Evolutionary conservation across 1,139 yeast species (phyloP), one percentile per base, ranked within the genome.

Genomic region (Hyphopichia buzzinii): DNA sequence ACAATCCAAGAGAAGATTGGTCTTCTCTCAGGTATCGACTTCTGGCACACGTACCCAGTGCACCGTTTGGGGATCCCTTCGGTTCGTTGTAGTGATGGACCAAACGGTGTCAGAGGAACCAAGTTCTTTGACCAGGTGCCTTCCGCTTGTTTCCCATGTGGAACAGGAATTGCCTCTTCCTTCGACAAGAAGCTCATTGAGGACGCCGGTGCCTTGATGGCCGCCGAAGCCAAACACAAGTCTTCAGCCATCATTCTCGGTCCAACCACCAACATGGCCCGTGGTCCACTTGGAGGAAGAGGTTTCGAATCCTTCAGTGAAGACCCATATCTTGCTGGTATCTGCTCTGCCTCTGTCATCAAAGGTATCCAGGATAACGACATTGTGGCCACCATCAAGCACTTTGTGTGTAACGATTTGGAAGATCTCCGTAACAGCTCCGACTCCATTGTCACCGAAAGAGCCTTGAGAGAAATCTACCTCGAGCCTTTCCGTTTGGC

Each of bases 241-340:
- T 71, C 72, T 49, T 65, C 68, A 34, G 72, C 74, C 56, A 67
- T 67, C 32, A 67, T 76, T 29, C 60, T 76, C 40, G 81, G 80
- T 3, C 81, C 81, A 12, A 76, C 81, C 10, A 64, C 72, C 39
- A 76, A 76, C 53, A 74, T 74, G 48, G 81, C 74, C 35, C 64
- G 85, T 43, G 69, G 74, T 23, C 85, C 85, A 4, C 56, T 76
- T 26, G 84, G 84, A 17, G 85, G 85, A n/a, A 60, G 85, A 40
- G 77, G 78, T 1, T 80, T 79, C 48, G 86, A 80, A 54, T 70
- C 79, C 26, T 80, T 74, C 55, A 64, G 79, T 22, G 85, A 79
- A 56, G 85, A 80, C 50, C 84, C 84, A 4, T 62, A 67, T 25
- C 59, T 79, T 30, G 65, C 80, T 11, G 85, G 85, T 30, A 54